Base-by-base conservation (phyloP, 345 rosid species). In the Moricandia arvensis region DNA sequence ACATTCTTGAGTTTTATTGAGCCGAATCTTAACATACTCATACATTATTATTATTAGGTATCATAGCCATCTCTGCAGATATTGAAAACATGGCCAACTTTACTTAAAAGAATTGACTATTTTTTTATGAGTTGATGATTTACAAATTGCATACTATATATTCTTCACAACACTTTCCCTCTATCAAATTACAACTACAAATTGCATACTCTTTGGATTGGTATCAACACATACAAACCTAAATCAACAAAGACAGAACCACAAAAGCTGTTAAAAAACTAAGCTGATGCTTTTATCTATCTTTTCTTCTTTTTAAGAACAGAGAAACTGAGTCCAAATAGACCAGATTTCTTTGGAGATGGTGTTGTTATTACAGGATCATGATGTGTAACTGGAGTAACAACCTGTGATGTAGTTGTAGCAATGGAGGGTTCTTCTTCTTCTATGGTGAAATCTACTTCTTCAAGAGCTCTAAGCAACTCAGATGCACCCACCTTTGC, bases 391-490 rank as follows among this genome's bases (percentile, higher is more conserved):
- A 34, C 41, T 18, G 17, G 8, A 69, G 71, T 41, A 41, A 58
- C 71, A 77, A 57, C 75, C 76, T 71, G 35, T 65, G 68, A 6
- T 15, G 17, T 45, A 26, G 62, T 24, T 45, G 71, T 8, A 2
- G 26, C 43, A 68, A 24, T 12, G 43, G 3, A 61, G 34, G 47
- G 18, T 51, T 35, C 43, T 43, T 15, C 31, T 29, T 80, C 58
- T 81, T 81, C 83, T 72, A 54, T 30, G 17, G 8, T 71, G 13
- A 16, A 54, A 12, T 74, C 57, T 9, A 80, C 72, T 43, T 83
- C 91, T 74, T 80, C 81, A 24, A 94, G 82, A 45, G 89, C 82
- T 82, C 96, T 84, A 59, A 86, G 91, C 80, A 94, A 73, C 68
- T 91, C 97, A 3, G 80, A 54, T 30, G 97, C 98, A 8, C 72